Conservation (phyloP, 2,329 filamentous ascomycete genomes). For the Fonsecaea multimorphosa region DNA sequence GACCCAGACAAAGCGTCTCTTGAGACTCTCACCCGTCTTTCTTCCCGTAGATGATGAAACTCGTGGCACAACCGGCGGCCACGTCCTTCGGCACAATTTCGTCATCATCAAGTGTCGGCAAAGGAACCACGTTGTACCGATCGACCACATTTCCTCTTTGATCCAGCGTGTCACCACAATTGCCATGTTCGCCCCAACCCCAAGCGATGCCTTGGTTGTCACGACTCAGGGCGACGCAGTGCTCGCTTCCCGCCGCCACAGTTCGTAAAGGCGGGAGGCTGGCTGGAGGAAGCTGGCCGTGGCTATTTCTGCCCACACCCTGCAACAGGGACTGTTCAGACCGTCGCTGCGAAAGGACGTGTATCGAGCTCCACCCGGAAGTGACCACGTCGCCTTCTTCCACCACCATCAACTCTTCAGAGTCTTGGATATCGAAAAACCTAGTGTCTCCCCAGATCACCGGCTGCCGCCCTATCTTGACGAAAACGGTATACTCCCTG, state of each 20-base stretch:
- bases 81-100: conserved; percentile 64
- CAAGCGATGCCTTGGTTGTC: conserved; percentile 75
- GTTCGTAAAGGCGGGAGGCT: conserved; percentile 63
- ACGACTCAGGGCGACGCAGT: conserved; percentile 74
- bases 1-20: conserved; percentile 21
- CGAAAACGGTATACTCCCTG: conserved; percentile 81
- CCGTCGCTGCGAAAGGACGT: conserved; percentile 69
- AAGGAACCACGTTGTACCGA: conserved; percentile 63
- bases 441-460: conserved; percentile 26
- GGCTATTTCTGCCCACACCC: conserved; percentile 84
- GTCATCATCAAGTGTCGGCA: conserved; percentile 51
- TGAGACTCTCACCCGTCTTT: conserved; percentile 28
- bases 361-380: conserved; percentile 32
- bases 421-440: conserved; percentile 10
- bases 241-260: conserved; percentile 88
- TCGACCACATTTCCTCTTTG: conserved; percentile 71
- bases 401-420: background rate
- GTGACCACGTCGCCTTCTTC: conserved; percentile 12
- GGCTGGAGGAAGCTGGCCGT: conserved; percentile 75
- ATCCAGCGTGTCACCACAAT: conserved; percentile 75
- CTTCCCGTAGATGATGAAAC: conserved; percentile 64
- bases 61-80: conserved; percentile 89
- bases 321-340: conserved; percentile 43
- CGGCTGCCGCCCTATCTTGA: conserved; percentile 48
- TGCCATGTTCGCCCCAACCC: conserved; percentile 98